These are phyloP conservation scores for Raffaelea deltoideospora DNA, from an alignment of 2,329 filamentous ascomycete genomes.

Conservation along the genomic window DNA sequence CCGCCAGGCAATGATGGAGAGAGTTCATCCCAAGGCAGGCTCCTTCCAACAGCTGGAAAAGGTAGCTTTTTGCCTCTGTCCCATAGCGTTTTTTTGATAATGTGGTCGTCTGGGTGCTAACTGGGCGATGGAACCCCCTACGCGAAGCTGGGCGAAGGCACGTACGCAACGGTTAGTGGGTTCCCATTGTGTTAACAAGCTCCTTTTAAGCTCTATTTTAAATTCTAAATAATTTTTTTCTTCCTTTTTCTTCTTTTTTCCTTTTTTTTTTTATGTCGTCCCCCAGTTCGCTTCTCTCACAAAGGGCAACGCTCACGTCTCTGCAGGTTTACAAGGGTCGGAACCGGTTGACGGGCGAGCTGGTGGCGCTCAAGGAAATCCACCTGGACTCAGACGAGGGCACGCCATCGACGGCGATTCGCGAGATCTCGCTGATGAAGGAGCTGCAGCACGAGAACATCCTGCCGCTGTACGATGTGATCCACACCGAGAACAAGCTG, in stretches of 20 bases:
- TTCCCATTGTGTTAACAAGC: too few relatives aligned
- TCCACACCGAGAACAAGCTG: conserved; percentile 98
- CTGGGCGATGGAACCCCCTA: not conserved
- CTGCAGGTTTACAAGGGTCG: conserved; percentile 91
- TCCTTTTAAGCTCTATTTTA: too few relatives aligned
- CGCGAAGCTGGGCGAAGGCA: conserved; percentile 86
- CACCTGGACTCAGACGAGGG: conserved; percentile 97
- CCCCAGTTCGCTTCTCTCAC: not conserved
- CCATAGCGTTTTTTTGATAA: too few relatives aligned
- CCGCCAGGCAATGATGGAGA: too few relatives aligned
- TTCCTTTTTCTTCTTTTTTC: too few relatives aligned
- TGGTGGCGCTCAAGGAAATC: conserved; percentile 95
- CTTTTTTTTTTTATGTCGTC: conserved; percentile 1
- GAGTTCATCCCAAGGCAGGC: too few relatives aligned
- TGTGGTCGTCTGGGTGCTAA: not conserved
- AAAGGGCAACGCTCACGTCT: too few relatives aligned
- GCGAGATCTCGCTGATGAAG: conserved; percentile 98
- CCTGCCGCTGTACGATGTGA: conserved; percentile 91
- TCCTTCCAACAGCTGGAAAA: conserved; percentile 99
- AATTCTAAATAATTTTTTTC: too few relatives aligned
- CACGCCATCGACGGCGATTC: conserved; percentile 90
- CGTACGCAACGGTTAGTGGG: conserved; percentile 89
- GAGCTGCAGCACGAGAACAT: conserved; percentile 98
- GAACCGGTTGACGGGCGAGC: conserved; percentile 89
- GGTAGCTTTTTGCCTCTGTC: too few relatives aligned